Percentiles rank a stretch among this genome's conserved stretches.
Evolutionary conservation across 2,329 filamentous ascomycete genomes (phyloP).

Genomic region (Sclerotinia nivalis): DNA sequence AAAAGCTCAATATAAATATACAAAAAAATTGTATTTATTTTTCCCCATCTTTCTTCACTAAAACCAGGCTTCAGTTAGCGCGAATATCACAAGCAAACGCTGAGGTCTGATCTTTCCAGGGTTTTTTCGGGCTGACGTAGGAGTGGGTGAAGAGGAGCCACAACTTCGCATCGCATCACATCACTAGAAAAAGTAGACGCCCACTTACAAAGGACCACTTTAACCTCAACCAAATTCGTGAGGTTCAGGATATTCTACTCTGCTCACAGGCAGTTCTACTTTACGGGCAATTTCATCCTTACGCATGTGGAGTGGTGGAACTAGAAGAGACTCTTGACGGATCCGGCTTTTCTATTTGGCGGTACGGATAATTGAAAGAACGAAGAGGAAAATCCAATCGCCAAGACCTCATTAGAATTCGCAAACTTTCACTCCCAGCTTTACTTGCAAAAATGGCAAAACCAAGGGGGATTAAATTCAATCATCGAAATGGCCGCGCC

Average conservation of each 20-base stretch:
- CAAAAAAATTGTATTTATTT: background rate
- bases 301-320: background rate
- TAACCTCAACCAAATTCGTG: slow-evolving; percentile 1
- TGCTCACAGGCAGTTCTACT: background rate
- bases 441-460: slow-evolving; percentile 44
- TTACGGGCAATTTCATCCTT: background rate
- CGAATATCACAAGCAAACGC: slow-evolving; percentile 22
- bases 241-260: background rate
- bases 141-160: slow-evolving; percentile 10
- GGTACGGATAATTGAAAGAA: slow-evolving; percentile 12
- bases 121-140: slow-evolving; percentile 22
- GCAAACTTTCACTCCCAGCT: slow-evolving; percentile 20
- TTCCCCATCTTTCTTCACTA: background rate
- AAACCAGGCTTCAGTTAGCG: background rate
- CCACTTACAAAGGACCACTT: slow-evolving; percentile 7
- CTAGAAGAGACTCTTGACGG: slow-evolving; percentile 6
- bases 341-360: slow-evolving; percentile 13
- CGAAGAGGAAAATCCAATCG: slow-evolving; percentile 11
- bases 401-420: slow-evolving; percentile 24
- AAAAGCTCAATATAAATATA: background rate
- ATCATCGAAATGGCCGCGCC: slow-evolving; percentile 40
- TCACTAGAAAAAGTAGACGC: background rate
- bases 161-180: slow-evolving; percentile 12
- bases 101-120: slow-evolving; percentile 8
- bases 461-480: slow-evolving; percentile 56